Conservation (phyloP, 2,329 filamentous ascomycete species). For the Cladophialophora yegresii region DNA sequence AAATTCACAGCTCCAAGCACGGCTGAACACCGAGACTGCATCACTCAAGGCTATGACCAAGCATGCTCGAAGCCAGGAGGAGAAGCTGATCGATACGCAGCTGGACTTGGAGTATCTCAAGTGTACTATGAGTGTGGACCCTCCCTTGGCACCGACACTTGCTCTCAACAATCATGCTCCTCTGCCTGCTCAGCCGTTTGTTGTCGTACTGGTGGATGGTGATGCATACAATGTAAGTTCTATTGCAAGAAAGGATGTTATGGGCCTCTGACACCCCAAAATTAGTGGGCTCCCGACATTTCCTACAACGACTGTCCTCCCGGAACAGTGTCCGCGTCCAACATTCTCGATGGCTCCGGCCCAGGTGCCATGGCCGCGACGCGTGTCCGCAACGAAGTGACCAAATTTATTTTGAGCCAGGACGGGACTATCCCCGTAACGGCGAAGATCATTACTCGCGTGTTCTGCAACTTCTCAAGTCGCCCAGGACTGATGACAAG, state of each 20-base stretch:
- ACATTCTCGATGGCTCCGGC: background rate
- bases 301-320: background rate
- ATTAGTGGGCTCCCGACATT: constrained; percentile 20
- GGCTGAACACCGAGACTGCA: constrained; percentile 20
- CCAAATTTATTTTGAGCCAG: constrained; percentile 29
- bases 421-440: constrained; percentile 24
- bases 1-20: constrained; percentile 17
- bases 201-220: constrained; percentile 35
- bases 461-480: constrained; percentile 28
- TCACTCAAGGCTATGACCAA: constrained; percentile 21
- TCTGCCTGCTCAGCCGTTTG: constrained; percentile 30
- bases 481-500: background rate
- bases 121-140: constrained; percentile 20
- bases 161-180: constrained; percentile 15
- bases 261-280: background rate
- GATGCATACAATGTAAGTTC: constrained; percentile 33
- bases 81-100: constrained; percentile 21
- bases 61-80: constrained; percentile 19
- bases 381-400: constrained; percentile 31
- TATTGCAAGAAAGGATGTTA: background rate
- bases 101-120: constrained; percentile 32
- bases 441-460: constrained; percentile 29
- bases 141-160: background rate
- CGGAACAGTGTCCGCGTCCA: background rate
- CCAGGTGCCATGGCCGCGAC: constrained; percentile 31